Evolutionary conservation across 2,329 filamentous ascomycete species (phyloP), one percentile per base, ranked within the genome.

Genomic region (Xylariales sp.): DNA sequence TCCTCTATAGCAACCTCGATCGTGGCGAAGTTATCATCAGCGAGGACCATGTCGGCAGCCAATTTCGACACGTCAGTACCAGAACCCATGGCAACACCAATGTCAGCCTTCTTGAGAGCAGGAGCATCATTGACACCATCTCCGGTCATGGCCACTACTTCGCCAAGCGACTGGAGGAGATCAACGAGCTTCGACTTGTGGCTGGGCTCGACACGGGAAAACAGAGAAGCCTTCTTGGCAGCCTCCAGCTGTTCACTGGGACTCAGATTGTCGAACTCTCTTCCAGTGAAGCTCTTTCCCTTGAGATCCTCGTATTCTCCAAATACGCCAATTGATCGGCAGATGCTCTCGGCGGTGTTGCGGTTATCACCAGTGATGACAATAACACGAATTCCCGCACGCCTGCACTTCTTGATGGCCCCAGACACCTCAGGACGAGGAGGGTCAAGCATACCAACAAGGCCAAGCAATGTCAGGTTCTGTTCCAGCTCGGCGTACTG

Each of bases 101-200:
- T 98, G 60, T 98, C 93, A 27, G 93, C 88, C 72, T 96, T 97
- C 78, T 98, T 98, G 57, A 98, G 74, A 12, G 93, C 93, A 34
- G 93, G 93, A 4, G 93, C 93, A 64, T 98, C 93, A 59, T 98
- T 98, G 64, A 98, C 93, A 65, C 93, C 93, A 59, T 98, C 93
- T 58, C 93, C 93, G 52, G 93, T 98, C 93, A 98, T 98, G 52
- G 93, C 93, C 49, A 98, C 94, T 31, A 98, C 93, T 62, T 98
- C 88, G 46, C 88, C 88, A 38, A 87, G 74, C 44, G 87, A 88
- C 64, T 98, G 94, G 33, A 98, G 84, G 32, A 98, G 82, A 62
- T 98, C 93, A 35, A 98, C 91, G 33, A 98, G 80, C 67, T 88
- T 93, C n/a, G 87, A 94, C 76, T 98, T 98, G 76, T 98, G 93